Base-by-base conservation (phyloP, 352 stramenopile species). In the Pythium brassicae region DNA sequence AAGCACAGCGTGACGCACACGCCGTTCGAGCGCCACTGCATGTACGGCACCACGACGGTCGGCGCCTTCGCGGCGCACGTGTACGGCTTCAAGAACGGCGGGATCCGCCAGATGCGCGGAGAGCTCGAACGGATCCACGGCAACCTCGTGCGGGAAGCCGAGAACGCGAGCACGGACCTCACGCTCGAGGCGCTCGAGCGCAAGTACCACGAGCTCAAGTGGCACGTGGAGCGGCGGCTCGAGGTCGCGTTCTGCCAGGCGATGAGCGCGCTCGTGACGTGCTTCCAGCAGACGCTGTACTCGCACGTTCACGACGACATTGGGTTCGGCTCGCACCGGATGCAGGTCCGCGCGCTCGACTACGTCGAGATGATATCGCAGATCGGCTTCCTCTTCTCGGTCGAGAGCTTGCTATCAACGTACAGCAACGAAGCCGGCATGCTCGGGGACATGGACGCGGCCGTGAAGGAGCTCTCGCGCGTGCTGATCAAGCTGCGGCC, bases 351-450 rank as follows among this genome's bases (percentile, higher is more conserved):
- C 12, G 74, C 74, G 2, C 58, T 91, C n/a, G 66, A 77, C 47
- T 92, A 92, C 34, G 49, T 92, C 42, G 83, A 90, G 64, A 82
- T 87, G 72, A 65, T 81, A 19, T 82, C 68, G 12, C 66, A 65
- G 50, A 59, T 89, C 37, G 85, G 85, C 1, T 94, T 93, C 44
- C 63, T 94, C 3, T 92, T 94, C 47, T 91, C 77, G 2, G 81
- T 93, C 11, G 85, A 94, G 61, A 92, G 80, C 42, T 59, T 94
- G 20, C 48, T 94, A n/a, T 93, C 83, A 2, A 94, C 85, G 15
- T 91, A 92, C 57, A 83, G 82, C 29, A 89, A 92, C 34, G 85
- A 94, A 53, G 66, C 85, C 15, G 85, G 85, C 4, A 94, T 94
- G 83, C 65, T 94, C 9, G 85, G 83, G 4, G 85, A 94, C 62